Conservation (phyloP, 768 basidiomycete species). For the Amanita inopinata region DNA sequence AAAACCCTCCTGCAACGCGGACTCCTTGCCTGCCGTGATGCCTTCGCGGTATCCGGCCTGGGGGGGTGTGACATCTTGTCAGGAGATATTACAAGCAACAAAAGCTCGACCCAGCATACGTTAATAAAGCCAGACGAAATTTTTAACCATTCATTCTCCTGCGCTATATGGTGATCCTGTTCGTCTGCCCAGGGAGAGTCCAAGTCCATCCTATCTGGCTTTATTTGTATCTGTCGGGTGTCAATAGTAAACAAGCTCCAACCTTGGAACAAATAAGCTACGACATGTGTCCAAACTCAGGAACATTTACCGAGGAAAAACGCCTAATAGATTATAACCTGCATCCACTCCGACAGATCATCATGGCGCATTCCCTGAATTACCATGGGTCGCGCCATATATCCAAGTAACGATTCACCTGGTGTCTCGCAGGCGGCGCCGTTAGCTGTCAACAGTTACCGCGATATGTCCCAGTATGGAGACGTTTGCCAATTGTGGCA, state of each 20-base stretch:
- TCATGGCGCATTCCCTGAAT: no score
- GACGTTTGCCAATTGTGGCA: no score
- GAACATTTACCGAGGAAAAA: not conserved
- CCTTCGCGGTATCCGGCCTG: slow-evolving; percentile 97
- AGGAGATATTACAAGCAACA: not conserved
- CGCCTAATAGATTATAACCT: not conserved
- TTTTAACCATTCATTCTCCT: slow-evolving; percentile 57
- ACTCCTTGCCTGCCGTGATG: slow-evolving; percentile 86
- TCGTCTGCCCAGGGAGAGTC: slow-evolving; percentile 59
- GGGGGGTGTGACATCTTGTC: not conserved
- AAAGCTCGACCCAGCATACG: slow-evolving; percentile 26
- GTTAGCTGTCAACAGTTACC: no score
- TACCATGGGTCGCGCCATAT: no score
- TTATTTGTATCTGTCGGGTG: not conserved
- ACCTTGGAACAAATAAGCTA: slow-evolving; percentile 2
- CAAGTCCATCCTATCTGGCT: slow-evolving; percentile 17
- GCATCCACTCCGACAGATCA: no score
- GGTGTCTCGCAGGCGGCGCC: no score
- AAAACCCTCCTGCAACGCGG: slow-evolving; percentile 82
- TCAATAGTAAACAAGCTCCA: slow-evolving; percentile 1
- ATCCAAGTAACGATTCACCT: no score
- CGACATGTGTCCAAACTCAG: not conserved
- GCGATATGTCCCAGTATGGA: no score
- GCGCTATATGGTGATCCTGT: slow-evolving; percentile 24
- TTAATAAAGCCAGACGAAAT: slow-evolving; percentile 65